Evolutionary conservation across 257 asterid genomes (phyloP).

Genomic region (Linaria vulgaris): DNA sequence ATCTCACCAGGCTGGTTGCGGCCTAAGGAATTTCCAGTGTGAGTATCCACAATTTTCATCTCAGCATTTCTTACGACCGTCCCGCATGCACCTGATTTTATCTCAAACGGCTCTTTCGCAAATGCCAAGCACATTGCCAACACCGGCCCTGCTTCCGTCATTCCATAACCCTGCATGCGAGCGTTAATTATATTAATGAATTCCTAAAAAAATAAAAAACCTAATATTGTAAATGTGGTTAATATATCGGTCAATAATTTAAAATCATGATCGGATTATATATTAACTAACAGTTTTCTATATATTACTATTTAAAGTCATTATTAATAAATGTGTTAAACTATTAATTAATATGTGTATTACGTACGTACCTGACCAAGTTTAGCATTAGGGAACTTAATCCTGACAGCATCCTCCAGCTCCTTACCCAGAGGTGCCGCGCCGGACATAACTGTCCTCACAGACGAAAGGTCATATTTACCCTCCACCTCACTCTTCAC

Average conservation of each 20-base stretch:
- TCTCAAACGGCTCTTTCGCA: slow-evolving; percentile 68
- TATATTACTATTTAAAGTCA: no score
- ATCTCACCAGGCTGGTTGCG: slow-evolving; percentile 82
- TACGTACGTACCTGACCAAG: slow-evolving; percentile 74
- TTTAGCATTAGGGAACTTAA: slow-evolving; percentile 66
- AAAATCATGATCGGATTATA: no score
- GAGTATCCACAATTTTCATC: slow-evolving; percentile 75
- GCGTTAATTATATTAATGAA: no score
- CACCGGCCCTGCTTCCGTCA: slow-evolving; percentile 95
- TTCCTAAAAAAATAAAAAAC: no score
- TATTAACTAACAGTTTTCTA: no score
- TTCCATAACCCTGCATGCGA: slow-evolving; percentile 71
- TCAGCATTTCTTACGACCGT: slow-evolving; percentile 83
- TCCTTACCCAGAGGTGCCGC: slow-evolving; percentile 99
- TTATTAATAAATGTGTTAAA: no score
- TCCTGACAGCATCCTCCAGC: slow-evolving; percentile 73
- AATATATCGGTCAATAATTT: no score
- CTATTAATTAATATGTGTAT: no score
- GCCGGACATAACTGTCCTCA: slow-evolving; percentile 82
- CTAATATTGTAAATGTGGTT: no score
- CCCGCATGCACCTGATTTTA: slow-evolving; percentile 88
- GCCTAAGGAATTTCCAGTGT: slow-evolving; percentile 44
- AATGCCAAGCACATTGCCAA: slow-evolving; percentile 83
- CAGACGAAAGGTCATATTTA: slow-evolving; percentile 71
- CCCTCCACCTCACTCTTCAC: slow-evolving; percentile 65